Evolutionary conservation across 164 flowering plant genomes (phyloP).

Genomic region (Vitis rotundifolia): DNA sequence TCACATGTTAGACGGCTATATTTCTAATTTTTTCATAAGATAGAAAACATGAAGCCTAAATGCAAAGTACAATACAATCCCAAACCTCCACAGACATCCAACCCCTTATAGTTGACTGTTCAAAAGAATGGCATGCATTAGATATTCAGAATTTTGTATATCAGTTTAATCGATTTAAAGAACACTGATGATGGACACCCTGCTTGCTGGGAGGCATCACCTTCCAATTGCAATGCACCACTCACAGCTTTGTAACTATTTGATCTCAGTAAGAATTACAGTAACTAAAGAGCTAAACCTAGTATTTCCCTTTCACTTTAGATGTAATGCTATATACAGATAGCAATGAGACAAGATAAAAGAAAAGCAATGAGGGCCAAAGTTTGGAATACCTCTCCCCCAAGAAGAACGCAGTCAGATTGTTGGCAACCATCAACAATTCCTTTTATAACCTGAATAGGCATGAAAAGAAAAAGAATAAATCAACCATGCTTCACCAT

Average conservation of each 20-base stretch:
- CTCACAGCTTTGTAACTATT: neutral
- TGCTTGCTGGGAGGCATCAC: neutral
- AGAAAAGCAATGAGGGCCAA: neutral
- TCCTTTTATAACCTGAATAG: constrained; percentile 82
- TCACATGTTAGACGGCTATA: too few relatives aligned
- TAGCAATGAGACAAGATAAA: neutral
- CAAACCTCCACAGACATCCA: too few relatives aligned
- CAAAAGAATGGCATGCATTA: neutral
- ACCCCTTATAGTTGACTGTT: neutral
- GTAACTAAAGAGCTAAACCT: neutral
- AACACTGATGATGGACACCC: neutral
- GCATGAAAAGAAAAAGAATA: constrained; percentile 9
- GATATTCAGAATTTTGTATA: neutral
- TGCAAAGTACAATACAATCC: too few relatives aligned
- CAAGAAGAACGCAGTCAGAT: constrained; percentile 80
- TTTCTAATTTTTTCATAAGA: too few relatives aligned
- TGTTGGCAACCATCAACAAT: constrained; percentile 93
- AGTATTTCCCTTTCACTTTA: neutral
- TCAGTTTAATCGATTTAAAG: neutral
- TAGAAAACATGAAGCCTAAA: too few relatives aligned
- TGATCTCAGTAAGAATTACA: neutral
- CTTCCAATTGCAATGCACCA: neutral
- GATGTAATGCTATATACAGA: neutral
- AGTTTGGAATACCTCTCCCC: constrained; percentile 78
- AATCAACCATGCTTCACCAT: neutral